Conservation (phyloP, 2,329 filamentous ascomycete genomes). For the Didymella pomorum region DNA sequence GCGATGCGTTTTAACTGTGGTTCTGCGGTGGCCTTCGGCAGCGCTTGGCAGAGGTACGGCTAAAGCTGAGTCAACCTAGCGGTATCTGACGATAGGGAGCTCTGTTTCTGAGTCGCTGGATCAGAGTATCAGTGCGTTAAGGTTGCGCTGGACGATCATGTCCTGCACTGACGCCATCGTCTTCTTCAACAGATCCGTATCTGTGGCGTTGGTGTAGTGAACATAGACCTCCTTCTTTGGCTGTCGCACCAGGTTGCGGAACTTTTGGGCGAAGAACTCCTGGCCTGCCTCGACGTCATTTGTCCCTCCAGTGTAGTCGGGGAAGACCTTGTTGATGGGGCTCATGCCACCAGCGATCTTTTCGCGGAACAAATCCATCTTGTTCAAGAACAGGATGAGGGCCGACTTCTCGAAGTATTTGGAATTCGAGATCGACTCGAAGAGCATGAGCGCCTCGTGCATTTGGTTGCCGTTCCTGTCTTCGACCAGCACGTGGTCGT, state of each 20-base stretch:
- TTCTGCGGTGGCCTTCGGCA: background rate
- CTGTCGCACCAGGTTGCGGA: slow-evolving; percentile 59
- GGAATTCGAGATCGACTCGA: slow-evolving; percentile 62
- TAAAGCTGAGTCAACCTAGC: slow-evolving; percentile 1
- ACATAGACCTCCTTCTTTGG: slow-evolving; percentile 61
- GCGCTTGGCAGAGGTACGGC: slow-evolving; percentile 1
- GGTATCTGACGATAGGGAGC: background rate
- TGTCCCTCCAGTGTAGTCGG: slow-evolving; percentile 56
- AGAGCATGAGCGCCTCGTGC: slow-evolving; percentile 63
- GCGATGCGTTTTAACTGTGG: slow-evolving; percentile 3
- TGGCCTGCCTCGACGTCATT: slow-evolving; percentile 58
- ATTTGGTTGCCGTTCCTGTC: slow-evolving; percentile 84
- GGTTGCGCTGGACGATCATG: slow-evolving; percentile 63
- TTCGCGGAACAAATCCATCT: slow-evolving; percentile 61
- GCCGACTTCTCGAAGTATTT: slow-evolving; percentile 62
- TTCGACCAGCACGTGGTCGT: slow-evolving; percentile 95
- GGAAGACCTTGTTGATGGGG: slow-evolving; percentile 59
- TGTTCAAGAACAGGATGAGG: slow-evolving; percentile 63
- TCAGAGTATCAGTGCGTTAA: slow-evolving; percentile 59
- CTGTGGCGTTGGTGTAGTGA: slow-evolving; percentile 62
- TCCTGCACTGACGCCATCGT: slow-evolving; percentile 63
- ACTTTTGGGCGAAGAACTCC: slow-evolving; percentile 61
- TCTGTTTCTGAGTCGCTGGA: slow-evolving; percentile 3
- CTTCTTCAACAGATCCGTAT: slow-evolving; percentile 64
- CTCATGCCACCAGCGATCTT: slow-evolving; percentile 58